Base-by-base conservation (phyloP, 2,329 filamentous ascomycete species). In the Scopulariopsis brevicaulis region DNA sequence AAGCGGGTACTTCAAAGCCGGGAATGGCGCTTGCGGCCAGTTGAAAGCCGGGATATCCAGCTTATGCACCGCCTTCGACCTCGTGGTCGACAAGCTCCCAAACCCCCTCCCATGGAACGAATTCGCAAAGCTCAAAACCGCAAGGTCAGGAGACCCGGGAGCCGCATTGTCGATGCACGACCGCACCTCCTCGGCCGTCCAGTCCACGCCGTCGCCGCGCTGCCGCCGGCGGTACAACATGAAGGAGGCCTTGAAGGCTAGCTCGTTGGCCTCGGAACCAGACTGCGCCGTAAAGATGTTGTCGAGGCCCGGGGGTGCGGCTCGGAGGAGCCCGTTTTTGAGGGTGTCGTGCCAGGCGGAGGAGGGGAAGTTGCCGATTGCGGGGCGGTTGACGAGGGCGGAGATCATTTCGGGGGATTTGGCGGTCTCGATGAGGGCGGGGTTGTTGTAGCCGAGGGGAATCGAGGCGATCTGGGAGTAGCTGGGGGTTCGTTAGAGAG, bases 11-110 rank as follows among this genome's bases (percentile, higher is more conserved):
- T 88, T 88, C 63, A 90, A 77, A 32, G 72, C 65, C 18, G 89
- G 89, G 77, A 93, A 93, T 35, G 85, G 77, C n/a, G 88, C 87
- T 72, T 89, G 86, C 56, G 89, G 89, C 89, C 89, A 93, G 75
- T 92, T 84, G 69, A 93, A 93, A 60, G 88, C 86, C n/a, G 89
- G 89, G 63, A 93, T 92, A 68, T 93, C 89, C 64, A 93, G 78
- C 73, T 93, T 93, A 78, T 93, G 89, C 64, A 93, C 88, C 57
- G 89, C 80, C 77, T 92, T 92, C 70, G 83, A 87, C 68, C 89
- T 85, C 35, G 89, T 93, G 62, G 88, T 91, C 60, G 85, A 89
- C 58, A 93, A 77, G 62, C 80, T 85, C 64, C 87, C 89, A 68
- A 93, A 92, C 52, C 90, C 82, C 65, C 89, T 87, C 60, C 89